Evolutionary conservation across 257 asterid species (phyloP), one percentile per base, ranked within the genome.

Genomic region (Verbena officinalis): DNA sequence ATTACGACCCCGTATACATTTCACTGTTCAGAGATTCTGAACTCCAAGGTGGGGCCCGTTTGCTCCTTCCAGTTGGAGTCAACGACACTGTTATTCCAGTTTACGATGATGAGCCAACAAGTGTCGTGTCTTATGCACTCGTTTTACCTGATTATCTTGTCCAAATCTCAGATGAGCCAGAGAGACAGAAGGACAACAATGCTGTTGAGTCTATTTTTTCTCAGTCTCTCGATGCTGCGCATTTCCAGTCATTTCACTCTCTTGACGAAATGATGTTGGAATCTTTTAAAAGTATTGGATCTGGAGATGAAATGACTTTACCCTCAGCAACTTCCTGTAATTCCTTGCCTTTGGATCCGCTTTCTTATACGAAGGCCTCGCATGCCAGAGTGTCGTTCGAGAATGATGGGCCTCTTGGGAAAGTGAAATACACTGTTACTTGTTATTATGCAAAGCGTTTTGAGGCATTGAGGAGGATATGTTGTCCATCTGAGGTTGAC

Each of bases 61-160:
- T 83, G 73, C 88, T 86, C 65, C 77, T 86, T 59, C 87, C 91
- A 46, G 80, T 84, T 15, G 98, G 96, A 63, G 76, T 77, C 38
- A 89, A 83, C 43, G 96, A 83, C 64, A 81, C 76, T 59, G 96
- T 91, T 70, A 42, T 91, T 72, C 92, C 98, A 30, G 84, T 91
- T 20, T 89, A 83, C 63, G 96, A 91, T 67, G 96, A 84, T 72
- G 96, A 91, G 68, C 96, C 92, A 15, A 91, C 98, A n/a, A 91
- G 98, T 68, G 69, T 85, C 54, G 83, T 91, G 64, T 67, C 96
- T 19, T 84, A 83, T 77, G 96, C 85, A 51, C 94, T 91, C 21
- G 83, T 69, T 59, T 86, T 87, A 14, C 77, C 77, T 61, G 92
- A 79, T 67, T 91, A 84, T 77, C 69, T 67, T 52, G 68, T 57